Evolutionary conservation across 305 asterid species (phyloP), one percentile per base, ranked within the genome.

Genomic region (Euphrasia arctica): DNA sequence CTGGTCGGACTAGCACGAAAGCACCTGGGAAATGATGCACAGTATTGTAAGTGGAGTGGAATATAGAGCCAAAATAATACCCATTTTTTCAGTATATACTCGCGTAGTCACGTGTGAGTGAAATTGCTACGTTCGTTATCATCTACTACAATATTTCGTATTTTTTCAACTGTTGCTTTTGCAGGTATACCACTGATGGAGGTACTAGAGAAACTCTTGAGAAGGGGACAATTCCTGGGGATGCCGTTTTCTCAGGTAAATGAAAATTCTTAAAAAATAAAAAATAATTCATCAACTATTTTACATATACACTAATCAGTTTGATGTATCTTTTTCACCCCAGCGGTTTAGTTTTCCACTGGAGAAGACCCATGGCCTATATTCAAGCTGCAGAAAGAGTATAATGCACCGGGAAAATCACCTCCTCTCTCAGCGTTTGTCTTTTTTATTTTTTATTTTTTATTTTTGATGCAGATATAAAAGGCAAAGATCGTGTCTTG

Each of bases 181-280:
- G 71, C 81, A 92, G 98, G 84, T 92, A 89, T 66, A 92, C 97
- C 1, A 92, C 98, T 48, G 97, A 92, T 78, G 98, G 97, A 58
- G 98, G 96, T 64, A 67, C 89, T 60, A 81, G 93, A 70, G 95
- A 80, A 74, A 80, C 67, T 69, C 95, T 92, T 28, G 75, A 80
- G 76, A 92, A 92, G 72, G 98, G 98, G 80, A 87, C 95, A 52
- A 81, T 92, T 78, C 78, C 27, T 51, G 96, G 94, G 60, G 86
- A 83, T 70, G 78, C 79, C 61, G 91, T 87, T 80, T 87, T 83
- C 79, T 85, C 98, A 78, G 97, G 98, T 85, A 61, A 59, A 36
- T 5, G 42, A 36, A 5, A 36, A 36, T 9, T 5, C 42, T 36
- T 36, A 18, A 36, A 36, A 5, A 6, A 5, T 36, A 5, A 36